A percentile compares a stretch with the other conserved stretches of the same genome.
These are phyloP conservation scores for Hymenoscyphus infarciens DNA, from an alignment of 2,329 filamentous ascomycete genomes.

Conservation along the genomic window DNA sequence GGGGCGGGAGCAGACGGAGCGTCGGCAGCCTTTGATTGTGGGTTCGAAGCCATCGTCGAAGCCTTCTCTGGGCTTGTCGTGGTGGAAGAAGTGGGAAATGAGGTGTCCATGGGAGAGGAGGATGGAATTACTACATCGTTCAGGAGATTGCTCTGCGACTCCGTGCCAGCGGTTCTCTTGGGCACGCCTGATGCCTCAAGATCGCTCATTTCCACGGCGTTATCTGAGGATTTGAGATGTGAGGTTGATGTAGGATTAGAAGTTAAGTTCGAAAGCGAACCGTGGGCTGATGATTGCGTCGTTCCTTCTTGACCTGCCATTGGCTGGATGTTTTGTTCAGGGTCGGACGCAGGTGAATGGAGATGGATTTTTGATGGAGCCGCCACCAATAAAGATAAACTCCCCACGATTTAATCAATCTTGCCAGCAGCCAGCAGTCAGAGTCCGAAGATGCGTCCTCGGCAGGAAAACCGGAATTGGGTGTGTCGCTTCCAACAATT, in stretches of 20 bases:
- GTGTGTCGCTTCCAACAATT: background rate
- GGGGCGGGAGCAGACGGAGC: conserved; percentile 6
- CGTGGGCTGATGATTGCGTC: conserved; percentile 15
- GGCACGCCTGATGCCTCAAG: conserved; percentile 21
- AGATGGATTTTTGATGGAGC: conserved; percentile 3
- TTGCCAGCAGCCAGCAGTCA: background rate
- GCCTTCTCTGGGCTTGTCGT: conserved; percentile 7
- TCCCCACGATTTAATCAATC: conserved; percentile 3
- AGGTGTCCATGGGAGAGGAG: conserved; percentile 22
- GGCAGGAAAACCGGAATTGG: background rate
- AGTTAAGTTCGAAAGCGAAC: conserved; percentile 10
- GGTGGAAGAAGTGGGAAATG: conserved; percentile 16
- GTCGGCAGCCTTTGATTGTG: background rate
- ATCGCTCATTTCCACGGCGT: conserved; percentile 27
- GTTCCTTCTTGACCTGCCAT: conserved; percentile 17
- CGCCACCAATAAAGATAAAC: conserved; percentile 1
- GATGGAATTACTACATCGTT: conserved; percentile 27
- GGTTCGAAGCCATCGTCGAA: conserved; percentile 9
- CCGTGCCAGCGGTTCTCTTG: conserved; percentile 21
- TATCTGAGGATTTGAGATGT: conserved; percentile 15
- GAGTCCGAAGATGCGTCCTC: background rate
- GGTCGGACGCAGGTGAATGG: conserved; percentile 1
- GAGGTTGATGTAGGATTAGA: conserved; percentile 16
- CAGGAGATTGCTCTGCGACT: conserved; percentile 26
- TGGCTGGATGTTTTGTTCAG: conserved; percentile 16